A percentile compares a stretch with the other conserved stretches of the same genome.
Evolutionary conservation across 2,329 filamentous ascomycete genomes (phyloP).

Genomic region (Pseudogymnoascus sp.): DNA sequence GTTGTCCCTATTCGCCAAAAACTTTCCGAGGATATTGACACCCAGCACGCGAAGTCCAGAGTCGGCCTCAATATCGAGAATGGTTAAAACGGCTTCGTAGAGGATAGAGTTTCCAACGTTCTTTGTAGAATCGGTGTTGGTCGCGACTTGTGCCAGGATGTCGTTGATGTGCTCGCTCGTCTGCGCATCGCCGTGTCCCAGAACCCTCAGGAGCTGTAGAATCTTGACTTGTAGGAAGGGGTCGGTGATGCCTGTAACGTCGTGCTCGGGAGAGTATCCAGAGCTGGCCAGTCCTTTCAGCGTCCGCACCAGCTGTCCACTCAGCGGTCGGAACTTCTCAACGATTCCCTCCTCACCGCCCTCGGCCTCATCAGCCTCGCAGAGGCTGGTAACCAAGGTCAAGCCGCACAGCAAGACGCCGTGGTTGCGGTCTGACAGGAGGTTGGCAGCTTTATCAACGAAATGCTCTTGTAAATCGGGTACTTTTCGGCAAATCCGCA

Average conservation of each 20-base stretch:
- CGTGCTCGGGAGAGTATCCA: slow-evolving; percentile 94
- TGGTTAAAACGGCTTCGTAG: slow-evolving; percentile 94
- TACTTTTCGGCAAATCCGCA: slow-evolving; percentile 97
- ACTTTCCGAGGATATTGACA: slow-evolving; percentile 97
- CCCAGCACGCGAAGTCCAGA: slow-evolving; percentile 88
- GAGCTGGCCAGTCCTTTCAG: slow-evolving; percentile 89
- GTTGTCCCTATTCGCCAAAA: slow-evolving; percentile 96
- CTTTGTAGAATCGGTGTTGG: slow-evolving; percentile 95
- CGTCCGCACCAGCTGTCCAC: slow-evolving; percentile 78
- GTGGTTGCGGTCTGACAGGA: slow-evolving; percentile 89
- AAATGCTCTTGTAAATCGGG: slow-evolving; percentile 97
- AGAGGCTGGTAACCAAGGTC: slow-evolving; percentile 83
- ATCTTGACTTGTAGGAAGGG: slow-evolving; percentile 98
- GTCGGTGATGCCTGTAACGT: slow-evolving; percentile 96
- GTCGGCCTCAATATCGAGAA: slow-evolving; percentile 96
- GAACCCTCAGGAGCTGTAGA: slow-evolving; percentile 71
- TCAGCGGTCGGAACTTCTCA: slow-evolving; percentile 81
- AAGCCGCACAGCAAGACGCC: slow-evolving; percentile 89
- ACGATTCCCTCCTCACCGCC: slow-evolving; percentile 83
- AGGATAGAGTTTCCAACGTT: slow-evolving; percentile 98
- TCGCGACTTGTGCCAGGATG: slow-evolving; percentile 92
- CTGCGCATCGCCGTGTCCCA: slow-evolving; percentile 76
- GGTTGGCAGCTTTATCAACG: slow-evolving; percentile 79
- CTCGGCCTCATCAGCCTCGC: slow-evolving; percentile 89
- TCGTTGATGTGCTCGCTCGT: slow-evolving; percentile 98